These are phyloP conservation scores for Phytophthora tentaculata DNA, from an alignment of 352 stramenopile genomes.

Conservation along the genomic window DNA sequence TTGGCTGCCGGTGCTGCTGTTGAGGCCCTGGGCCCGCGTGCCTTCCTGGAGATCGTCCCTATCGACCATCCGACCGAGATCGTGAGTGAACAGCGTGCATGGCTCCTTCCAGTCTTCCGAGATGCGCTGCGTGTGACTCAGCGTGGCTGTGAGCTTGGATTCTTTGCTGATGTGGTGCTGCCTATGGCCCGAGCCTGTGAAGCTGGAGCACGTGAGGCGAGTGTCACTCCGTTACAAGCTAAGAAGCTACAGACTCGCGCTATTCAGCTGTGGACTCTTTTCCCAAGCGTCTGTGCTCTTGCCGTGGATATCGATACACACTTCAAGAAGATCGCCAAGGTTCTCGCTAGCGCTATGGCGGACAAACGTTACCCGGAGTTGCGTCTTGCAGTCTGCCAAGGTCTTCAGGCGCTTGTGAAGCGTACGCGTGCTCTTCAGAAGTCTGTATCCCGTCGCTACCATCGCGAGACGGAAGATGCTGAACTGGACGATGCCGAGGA, in stretches of 20 bases:
- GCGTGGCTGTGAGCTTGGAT: conserved; percentile 67
- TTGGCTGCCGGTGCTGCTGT: conserved; percentile 71
- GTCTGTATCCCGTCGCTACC: conserved; percentile 44
- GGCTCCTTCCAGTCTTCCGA: conserved; percentile 84
- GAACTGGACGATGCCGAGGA: conserved; percentile 47
- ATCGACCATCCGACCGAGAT: conserved; percentile 76
- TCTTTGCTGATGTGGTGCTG: conserved; percentile 76
- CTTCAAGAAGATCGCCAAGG: conserved; percentile 89
- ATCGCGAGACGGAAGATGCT: conserved; percentile 55
- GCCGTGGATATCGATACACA: conserved; percentile 76
- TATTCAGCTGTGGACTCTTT: conserved; percentile 84
- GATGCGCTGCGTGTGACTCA: conserved; percentile 53
- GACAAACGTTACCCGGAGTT: conserved; percentile 88
- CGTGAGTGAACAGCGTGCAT: conserved; percentile 76
- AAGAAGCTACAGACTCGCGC: conserved; percentile 83
- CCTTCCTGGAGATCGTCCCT: conserved; percentile 79
- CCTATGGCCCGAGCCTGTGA: conserved; percentile 79
- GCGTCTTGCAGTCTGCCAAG: conserved; percentile 84
- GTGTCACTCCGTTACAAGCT: conserved; percentile 63
- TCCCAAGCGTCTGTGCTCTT: conserved; percentile 80
- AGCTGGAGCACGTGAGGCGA: conserved; percentile 65
- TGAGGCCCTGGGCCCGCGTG: conserved; percentile 64
- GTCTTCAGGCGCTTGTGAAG: conserved; percentile 84
- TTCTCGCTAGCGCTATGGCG: conserved; percentile 86
- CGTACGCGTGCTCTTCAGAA: conserved; percentile 57